Percentiles rank a stretch among this genome's conserved stretches.
Conservation (phyloP, 495 filamentous ascomycete genomes). For the Pyrenopolyporus hunteri region DNA sequence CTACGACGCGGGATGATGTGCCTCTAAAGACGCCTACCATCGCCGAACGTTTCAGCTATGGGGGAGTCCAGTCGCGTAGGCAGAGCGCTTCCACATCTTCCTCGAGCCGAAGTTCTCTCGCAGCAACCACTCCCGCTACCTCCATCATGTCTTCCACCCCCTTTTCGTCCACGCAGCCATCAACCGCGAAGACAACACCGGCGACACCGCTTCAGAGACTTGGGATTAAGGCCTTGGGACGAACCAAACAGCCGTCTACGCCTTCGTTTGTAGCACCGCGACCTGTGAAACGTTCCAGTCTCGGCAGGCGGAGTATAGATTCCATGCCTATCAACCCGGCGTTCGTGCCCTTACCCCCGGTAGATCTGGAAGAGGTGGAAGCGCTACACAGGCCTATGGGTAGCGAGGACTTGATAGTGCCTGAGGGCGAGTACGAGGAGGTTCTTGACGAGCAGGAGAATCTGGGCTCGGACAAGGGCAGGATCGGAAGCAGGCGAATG, state of each 20-base stretch:
- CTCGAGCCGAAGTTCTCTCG: constrained; percentile 32
- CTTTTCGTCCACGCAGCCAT: constrained; percentile 33
- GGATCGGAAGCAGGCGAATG: constrained; percentile 37
- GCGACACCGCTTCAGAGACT: constrained; percentile 53
- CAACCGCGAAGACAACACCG: constrained; percentile 39
- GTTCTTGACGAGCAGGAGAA: constrained; percentile 34
- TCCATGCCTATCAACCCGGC: constrained; percentile 49
- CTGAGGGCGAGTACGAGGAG: constrained; percentile 65
- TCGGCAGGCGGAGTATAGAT: constrained; percentile 57
- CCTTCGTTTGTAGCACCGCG: constrained; percentile 55
- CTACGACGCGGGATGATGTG: not conserved
- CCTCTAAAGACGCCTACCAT: constrained; percentile 32
- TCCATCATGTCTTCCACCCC: constrained; percentile 32
- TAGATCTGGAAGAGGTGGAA: constrained; percentile 49
- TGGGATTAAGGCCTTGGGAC: constrained; percentile 50
- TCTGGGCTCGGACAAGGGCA: constrained; percentile 22
- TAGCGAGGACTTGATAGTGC: constrained; percentile 78
- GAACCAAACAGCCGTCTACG: constrained; percentile 40
- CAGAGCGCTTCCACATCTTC: constrained; percentile 30
- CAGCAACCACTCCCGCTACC: constrained; percentile 40
- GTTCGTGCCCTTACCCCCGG: constrained; percentile 49
- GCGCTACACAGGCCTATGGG: constrained; percentile 55
- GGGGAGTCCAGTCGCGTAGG: constrained; percentile 10
- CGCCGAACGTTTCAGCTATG: constrained; percentile 29
- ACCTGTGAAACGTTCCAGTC: constrained; percentile 65